These are phyloP conservation scores for Ophiocytium majus DNA, from an alignment of 352 stramenopile genomes.

Conservation along the genomic window DNA sequence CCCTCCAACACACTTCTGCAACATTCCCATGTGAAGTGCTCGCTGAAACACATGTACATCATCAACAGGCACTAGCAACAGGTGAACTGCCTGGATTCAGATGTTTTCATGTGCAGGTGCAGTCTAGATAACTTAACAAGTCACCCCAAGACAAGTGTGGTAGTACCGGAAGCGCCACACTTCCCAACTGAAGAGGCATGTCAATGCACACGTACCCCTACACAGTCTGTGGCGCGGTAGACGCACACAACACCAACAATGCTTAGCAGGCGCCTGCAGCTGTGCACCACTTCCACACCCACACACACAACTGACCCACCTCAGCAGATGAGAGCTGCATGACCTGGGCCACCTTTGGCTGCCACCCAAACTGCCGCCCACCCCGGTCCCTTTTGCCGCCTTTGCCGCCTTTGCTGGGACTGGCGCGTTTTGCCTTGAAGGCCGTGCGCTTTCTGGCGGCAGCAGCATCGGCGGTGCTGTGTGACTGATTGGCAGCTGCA, in stretches of 20 bases:
- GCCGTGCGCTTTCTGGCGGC: not conserved
- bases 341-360: not conserved
- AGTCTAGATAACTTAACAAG: no score
- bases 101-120: no score
- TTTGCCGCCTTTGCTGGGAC: not conserved
- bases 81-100: no score
- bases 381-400: not conserved
- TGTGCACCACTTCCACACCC: no score
- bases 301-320: not conserved
- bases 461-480: no score
- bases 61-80: no score
- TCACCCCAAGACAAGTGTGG: no score
- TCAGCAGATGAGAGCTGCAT: not conserved
- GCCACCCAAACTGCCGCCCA: not conserved
- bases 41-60: no score
- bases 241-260: not conserved
- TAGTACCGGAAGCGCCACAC: not conserved
- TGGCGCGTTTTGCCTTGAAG: not conserved
- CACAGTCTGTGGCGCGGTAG: not conserved
- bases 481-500: no score
- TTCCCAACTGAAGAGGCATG: not conserved
- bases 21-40: no score
- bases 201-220: not conserved
- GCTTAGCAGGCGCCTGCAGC: not conserved
- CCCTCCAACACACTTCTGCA: no score